Evolutionary conservation across 306 rosid genomes (phyloP), one percentile per base, ranked within the genome.

Genomic region (Medicago arabica): DNA sequence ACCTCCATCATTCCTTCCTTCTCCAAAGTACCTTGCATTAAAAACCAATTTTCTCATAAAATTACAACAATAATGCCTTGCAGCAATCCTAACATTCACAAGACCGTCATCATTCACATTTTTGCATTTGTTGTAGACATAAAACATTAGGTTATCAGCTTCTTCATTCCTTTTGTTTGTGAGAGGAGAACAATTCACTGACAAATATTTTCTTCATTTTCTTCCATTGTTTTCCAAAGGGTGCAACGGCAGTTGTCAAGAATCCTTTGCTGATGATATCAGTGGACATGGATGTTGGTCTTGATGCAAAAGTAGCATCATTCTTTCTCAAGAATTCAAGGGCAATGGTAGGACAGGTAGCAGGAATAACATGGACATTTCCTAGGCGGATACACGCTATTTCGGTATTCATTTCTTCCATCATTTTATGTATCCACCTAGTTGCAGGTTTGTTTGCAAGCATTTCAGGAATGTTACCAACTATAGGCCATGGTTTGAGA

Each of bases 371-470:
- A 71, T 88, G 66, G 31, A 75, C 60, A 18, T 62, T 83, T 40
- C 89, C 92, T 3, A 86, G 11, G 21, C 84, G 83, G 19, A 86
- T 41, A 31, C 92, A 88, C 0, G 85, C 87, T 2, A 89, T 87
- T 9, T 90, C 83, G 0, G 88, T 81, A 76, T 83, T 17, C 14
- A 78, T 2, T 14, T 81, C 64, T 14, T 78, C 69, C 88, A 90
- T 64, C 0, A 86, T 1, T 1, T 53, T 28, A 28, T 80, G 87
- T 6, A 87, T 81, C 92, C 89, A 87, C 34, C 15, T 18, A 15
- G 36, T 18, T 0, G 44, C 7, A 9, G 87, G 54, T 34, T 74
- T 83, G 74, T 61, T 83, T 55, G 61, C 53, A 40, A 78, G 76
- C 79, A 83, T 69, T 78, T 86, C 83, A 8, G 82, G 85, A 7